Base-by-base conservation (phyloP, 1,284 basidiomycete genomes). In the Cryptococcus sp. region DNA sequence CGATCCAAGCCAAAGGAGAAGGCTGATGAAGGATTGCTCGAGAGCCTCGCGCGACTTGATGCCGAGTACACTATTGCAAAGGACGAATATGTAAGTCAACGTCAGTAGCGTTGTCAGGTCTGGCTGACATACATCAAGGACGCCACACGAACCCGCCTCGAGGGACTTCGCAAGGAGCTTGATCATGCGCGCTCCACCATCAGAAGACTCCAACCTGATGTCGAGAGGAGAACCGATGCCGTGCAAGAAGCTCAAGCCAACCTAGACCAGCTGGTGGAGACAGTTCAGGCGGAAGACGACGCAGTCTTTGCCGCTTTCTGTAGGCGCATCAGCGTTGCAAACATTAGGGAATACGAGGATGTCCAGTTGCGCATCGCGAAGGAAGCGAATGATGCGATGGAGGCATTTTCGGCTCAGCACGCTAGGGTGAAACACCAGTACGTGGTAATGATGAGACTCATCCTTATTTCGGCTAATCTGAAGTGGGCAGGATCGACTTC, bases 301-400 rank as follows among this genome's bases (percentile, higher is more conserved):
- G 81, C 79, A 2, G 81, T 96, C 20, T 99, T 96, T 72, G 81
- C 75, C 0, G 76, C 79, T 3, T 99, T 99, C 81, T 98, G 95
- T 76, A 74, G 46, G 10, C 84, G 86, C 57, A 93, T 99, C 67
- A 85, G 87, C 5, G 88, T 97, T 10, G 76, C 80, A 38, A 87
- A 89, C 78, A 94, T 99, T 62, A 87, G 95, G 46, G 92, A 96
- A 64, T 99, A 97, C 75, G 95, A 99, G 78, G 89, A 92, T 73
- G 86, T 90, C 19, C 93, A 97, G 72, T 82, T 98, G 35, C 90
- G 88, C 74, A 84, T 90, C 22, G 90, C 90, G 1, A 87, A 92
- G 73, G 88, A 90, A 67, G 92, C 93, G 76, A 90, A 85, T 70
- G 90, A 91, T 66, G 91, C 90, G 3, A 82, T 91, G 56, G 80